Conservation (phyloP, 495 filamentous ascomycete species). For the Tirmania nivea region DNA sequence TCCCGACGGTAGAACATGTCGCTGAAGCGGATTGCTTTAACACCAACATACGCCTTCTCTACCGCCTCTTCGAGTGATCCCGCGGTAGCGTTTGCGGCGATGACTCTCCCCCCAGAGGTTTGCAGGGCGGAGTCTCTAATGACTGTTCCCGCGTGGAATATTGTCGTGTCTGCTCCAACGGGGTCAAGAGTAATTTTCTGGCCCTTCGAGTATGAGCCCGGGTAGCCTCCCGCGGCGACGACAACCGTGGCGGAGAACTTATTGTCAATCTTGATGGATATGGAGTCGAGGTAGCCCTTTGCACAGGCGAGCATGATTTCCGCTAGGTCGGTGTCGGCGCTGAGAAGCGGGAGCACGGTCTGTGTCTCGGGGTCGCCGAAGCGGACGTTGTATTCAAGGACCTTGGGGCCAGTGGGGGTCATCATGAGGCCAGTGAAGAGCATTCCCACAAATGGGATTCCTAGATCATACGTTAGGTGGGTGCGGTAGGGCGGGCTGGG, state of each 20-base stretch:
- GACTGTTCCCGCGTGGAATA: slow-evolving; percentile 88
- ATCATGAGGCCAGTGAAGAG: slow-evolving; percentile 96
- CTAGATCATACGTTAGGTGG: slow-evolving; percentile 8
- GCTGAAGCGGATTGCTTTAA: slow-evolving; percentile 60
- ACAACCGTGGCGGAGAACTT: slow-evolving; percentile 75
- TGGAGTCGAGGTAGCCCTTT: slow-evolving; percentile 45
- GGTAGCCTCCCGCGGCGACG: slow-evolving; percentile 86
- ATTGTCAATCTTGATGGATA: slow-evolving; percentile 42
- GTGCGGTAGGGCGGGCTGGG: not conserved
- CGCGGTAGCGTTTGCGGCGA: slow-evolving; percentile 65
- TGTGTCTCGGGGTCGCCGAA: slow-evolving; percentile 95
- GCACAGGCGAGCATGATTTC: slow-evolving; percentile 79
- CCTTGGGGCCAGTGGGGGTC: slow-evolving; percentile 64
- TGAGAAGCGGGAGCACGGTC: slow-evolving; percentile 66
- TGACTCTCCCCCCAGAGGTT: slow-evolving; percentile 73
- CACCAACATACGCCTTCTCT: slow-evolving; percentile 56
- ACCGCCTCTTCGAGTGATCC: slow-evolving; percentile 58
- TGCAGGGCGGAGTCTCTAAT: slow-evolving; percentile 38
- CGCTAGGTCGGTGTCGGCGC: slow-evolving; percentile 61
- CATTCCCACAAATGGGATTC: slow-evolving; percentile 58
- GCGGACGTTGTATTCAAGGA: slow-evolving; percentile 90
- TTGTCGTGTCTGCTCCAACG: slow-evolving; percentile 31
- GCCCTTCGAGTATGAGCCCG: slow-evolving; percentile 67
- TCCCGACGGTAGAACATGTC: slow-evolving; percentile 86
- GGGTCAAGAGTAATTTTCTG: slow-evolving; percentile 43